Percentiles rank a stretch among this genome's conserved stretches.
Evolutionary conservation across 2,329 filamentous ascomycete genomes (phyloP).

Genomic region (Colletotrichum aenigma): DNA sequence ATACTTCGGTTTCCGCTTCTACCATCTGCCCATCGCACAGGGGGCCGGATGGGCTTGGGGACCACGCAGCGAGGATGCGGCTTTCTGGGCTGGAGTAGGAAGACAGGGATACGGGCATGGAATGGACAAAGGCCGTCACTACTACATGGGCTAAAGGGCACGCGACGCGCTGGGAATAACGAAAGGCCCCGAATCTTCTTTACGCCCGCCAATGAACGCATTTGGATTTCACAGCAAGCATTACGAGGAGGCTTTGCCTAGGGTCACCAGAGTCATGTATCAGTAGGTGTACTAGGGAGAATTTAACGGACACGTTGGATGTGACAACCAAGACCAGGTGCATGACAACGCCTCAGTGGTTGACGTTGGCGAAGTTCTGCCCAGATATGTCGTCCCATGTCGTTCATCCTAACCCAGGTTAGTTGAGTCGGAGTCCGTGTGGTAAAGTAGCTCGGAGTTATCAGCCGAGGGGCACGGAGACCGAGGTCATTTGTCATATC

Average conservation of each 20-base stretch:
- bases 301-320: background rate
- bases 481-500: background rate
- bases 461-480: background rate
- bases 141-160: background rate
- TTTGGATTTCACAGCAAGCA: background rate
- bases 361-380: background rate
- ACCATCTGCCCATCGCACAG: constrained; percentile 64
- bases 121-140: background rate
- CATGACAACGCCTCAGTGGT: background rate
- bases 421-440: background rate
- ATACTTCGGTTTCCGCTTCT: constrained; percentile 73
- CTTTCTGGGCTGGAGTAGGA: constrained; percentile 10
- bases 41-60: constrained; percentile 83
- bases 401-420: background rate
- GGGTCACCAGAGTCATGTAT: background rate
- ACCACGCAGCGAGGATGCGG: constrained; percentile 46
- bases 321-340: background rate
- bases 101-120: background rate
- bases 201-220: background rate
- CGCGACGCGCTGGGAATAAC: background rate
- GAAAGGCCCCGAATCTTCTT: background rate
- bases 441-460: background rate
- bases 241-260: background rate
- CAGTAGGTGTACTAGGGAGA: background rate
- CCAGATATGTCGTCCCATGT: background rate